phyloP scores from a whole-genome alignment of 164 flowering plant genomes.

The Umbellularia californica region DNA sequence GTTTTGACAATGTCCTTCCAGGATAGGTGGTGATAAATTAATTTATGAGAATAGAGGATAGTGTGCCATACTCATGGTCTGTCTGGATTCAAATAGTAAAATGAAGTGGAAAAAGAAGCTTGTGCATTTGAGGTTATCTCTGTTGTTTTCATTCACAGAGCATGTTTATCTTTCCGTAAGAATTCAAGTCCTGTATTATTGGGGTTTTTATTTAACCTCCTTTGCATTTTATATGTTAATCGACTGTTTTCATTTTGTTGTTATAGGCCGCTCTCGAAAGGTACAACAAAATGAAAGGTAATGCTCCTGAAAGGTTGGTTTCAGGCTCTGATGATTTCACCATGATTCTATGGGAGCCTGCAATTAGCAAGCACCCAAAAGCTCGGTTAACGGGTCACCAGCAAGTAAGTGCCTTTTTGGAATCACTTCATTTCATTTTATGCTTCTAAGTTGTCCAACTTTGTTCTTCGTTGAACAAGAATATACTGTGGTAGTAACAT shows the following conservation, averaged over 20 bases:
- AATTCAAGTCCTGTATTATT: neutral
- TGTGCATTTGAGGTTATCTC: too few species aligned
- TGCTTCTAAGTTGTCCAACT: neutral
- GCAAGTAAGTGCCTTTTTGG: conserved; percentile 50
- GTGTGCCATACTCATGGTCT: too few species aligned
- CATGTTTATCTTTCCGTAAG: neutral
- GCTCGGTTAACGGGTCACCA: conserved; percentile 95
- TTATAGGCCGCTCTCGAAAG: conserved; percentile 78
- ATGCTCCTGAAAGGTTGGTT: conserved; percentile 89
- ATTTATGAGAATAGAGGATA: too few species aligned
- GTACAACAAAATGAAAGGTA: conserved; percentile 84
- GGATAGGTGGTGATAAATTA: too few species aligned
- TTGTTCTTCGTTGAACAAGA: neutral
- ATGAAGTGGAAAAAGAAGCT: too few species aligned
- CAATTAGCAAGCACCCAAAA: conserved; percentile 78
- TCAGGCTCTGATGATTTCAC: conserved; percentile 99
- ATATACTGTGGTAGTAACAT: neutral
- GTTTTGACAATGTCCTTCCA: too few species aligned
- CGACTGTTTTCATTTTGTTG: neutral
- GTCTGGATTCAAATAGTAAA: too few species aligned
- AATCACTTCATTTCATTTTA: too few species aligned
- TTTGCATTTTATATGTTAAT: neutral
- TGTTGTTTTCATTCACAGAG: too few species aligned
- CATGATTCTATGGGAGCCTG: conserved; percentile 97
- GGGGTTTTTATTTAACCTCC: neutral